Base-by-base conservation (phyloP, 140 eudicot species). In the Bidens hawaiensis region DNA sequence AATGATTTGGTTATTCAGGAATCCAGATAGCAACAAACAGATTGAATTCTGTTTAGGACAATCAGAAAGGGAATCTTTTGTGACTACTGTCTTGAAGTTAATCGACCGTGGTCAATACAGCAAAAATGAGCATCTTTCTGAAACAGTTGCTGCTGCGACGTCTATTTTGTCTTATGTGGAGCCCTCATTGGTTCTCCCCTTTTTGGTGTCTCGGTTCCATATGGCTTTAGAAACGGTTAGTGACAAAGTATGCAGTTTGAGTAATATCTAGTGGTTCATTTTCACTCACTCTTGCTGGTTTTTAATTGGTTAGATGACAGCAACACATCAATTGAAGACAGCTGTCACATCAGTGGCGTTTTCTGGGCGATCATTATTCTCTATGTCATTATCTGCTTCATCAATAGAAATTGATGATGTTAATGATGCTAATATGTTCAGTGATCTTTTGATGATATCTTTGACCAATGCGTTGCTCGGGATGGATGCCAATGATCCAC, bases 401-500 rank as follows among this genome's bases (percentile, higher is more conserved):
- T 49, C 85, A 56, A 76, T 69, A 73, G 78, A 76, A 60, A 57
- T 78, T 62, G 83, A 83, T 36, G 78, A 67, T 55, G 73, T 25
- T 54, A 72, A 49, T 52, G 79, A 70, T 56, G 63, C 74, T 27
- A 76, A 79, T 75, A 75, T 81, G 73, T 81, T 51, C 69, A 67
- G 75, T 75, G 99, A 88, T 71, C 89, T 94, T 18, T 62, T 94
- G 80, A 78, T 83, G 88, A 73, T 88, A 55, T 85, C 99, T 26
- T 69, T 94, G 45, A 88, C 97, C 41, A 94, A 85, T 71, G 97
- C 99, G 12, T 79, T 94, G 68, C 97, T 94, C 71, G 99, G 99
- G 45, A 88, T 94, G 94, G 99, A 94, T 75, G 99, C 99, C 51
- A 94, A 94, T 75, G 99, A 94, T 76, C 99, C 99, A 45, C 99